These are phyloP conservation scores for Metarhizium guizhouense DNA, from an alignment of 2,329 filamentous ascomycete species.

Conservation along the genomic window DNA sequence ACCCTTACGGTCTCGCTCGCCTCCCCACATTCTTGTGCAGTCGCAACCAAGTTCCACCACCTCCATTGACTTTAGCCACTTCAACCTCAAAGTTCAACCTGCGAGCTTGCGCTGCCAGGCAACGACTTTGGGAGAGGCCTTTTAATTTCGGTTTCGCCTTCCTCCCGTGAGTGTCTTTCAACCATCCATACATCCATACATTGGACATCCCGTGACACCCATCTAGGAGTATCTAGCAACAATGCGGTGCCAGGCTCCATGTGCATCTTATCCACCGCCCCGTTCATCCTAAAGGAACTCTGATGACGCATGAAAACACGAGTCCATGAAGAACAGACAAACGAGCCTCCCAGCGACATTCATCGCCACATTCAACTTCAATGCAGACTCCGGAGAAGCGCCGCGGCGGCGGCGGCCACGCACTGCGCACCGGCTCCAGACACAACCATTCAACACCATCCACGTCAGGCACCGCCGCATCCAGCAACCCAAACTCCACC, in stretches of 20 bases:
- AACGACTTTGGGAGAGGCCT: not conserved
- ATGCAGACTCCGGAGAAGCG: conserved; percentile 32
- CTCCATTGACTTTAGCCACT: not conserved
- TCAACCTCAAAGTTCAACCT: not conserved
- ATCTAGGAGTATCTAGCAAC: not conserved
- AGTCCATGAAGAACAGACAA: not conserved
- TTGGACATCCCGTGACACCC: too few relatives aligned
- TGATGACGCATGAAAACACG: not conserved
- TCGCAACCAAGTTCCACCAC: not conserved
- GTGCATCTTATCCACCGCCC: not conserved
- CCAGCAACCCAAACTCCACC: conserved; percentile 11
- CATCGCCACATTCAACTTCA: not conserved
- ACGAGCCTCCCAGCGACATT: not conserved
- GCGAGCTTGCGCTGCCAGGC: not conserved
- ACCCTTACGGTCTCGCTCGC: not conserved
- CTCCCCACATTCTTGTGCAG: not conserved
- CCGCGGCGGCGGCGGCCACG: conserved; percentile 24
- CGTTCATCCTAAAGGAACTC: not conserved
- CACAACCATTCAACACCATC: conserved; percentile 7
- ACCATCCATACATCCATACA: too few relatives aligned
- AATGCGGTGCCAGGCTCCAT: not conserved
- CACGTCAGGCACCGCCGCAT: conserved; percentile 13
- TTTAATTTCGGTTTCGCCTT: not conserved
- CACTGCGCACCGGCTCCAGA: conserved; percentile 12
- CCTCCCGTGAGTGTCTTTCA: not conserved